phyloP scores from a whole-genome alignment of 768 basidiomycete genomes.

The Clavaria fumosa region DNA sequence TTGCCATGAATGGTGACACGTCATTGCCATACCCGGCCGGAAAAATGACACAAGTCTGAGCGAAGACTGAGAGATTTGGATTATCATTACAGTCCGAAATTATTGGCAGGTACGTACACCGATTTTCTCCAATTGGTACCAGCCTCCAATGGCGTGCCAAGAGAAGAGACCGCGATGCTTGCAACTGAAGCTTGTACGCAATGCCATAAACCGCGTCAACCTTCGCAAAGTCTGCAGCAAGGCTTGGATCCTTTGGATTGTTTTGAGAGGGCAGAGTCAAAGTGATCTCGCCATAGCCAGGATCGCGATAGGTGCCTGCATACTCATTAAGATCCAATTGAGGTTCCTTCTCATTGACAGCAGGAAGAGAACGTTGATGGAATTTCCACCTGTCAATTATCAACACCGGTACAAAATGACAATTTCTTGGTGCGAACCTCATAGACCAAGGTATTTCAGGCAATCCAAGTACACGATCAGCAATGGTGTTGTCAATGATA shows the following conservation, averaged over 20 bases:
- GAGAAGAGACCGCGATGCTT: not conserved
- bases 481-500: not conserved
- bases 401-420: not conserved
- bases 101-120: not conserved
- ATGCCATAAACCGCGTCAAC: not conserved
- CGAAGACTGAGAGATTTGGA: not conserved
- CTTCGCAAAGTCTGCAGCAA: not conserved
- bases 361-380: not conserved
- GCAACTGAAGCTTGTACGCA: not conserved
- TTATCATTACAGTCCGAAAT: not conserved
- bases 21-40: not conserved
- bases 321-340: not conserved
- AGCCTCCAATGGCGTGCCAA: not conserved
- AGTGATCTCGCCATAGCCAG: not conserved
- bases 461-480: not conserved
- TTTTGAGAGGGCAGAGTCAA: not conserved
- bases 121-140: not conserved
- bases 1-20: not conserved
- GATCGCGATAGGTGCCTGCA: not conserved
- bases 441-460: not conserved
- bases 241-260: too few species aligned
- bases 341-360: not conserved
- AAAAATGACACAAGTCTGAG: not conserved
- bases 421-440: not conserved
- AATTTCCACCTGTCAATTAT: not conserved